Percentiles rank a stretch among this genome's conserved stretches.
These are phyloP conservation scores for Prunus yedoensis DNA, from an alignment of 331 rosid genomes.

Conservation along the genomic window DNA sequence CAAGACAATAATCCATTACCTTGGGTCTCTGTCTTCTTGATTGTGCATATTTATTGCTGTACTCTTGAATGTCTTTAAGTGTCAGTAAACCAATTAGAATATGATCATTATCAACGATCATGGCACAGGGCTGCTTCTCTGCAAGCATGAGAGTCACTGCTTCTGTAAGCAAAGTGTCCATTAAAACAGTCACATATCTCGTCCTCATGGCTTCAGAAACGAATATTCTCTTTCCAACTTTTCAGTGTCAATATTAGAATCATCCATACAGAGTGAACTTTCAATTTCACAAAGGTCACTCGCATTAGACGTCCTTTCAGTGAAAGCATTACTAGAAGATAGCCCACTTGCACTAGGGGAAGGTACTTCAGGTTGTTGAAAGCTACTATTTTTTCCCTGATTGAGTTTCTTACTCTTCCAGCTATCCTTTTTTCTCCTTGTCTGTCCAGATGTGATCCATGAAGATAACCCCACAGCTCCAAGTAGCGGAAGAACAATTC, in stretches of 20 bases:
- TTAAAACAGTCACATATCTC: conserved; percentile 59
- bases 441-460: conserved; percentile 80
- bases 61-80: conserved; percentile 69
- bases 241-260: conserved; percentile 39
- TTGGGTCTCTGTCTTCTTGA: conserved; percentile 51
- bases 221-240: conserved; percentile 41
- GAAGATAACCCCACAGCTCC: conserved; percentile 94
- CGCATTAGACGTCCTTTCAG: conserved; percentile 15
- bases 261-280: conserved; percentile 60
- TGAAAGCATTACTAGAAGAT: conserved; percentile 31
- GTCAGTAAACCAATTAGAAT: conserved; percentile 74
- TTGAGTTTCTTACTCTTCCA: conserved; percentile 30
- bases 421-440: conserved; percentile 49
- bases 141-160: conserved; percentile 79
- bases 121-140: conserved; percentile 85
- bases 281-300: conserved; percentile 66
- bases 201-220: conserved; percentile 94
- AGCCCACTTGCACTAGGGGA: conserved; percentile 31
- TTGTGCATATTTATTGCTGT: conserved; percentile 46
- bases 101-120: conserved; percentile 63
- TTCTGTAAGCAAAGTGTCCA: conserved; percentile 62
- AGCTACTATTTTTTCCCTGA: conserved; percentile 22
- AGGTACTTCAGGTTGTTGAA: conserved; percentile 37
- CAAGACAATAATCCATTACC: conserved; percentile 37
- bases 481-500: conserved; percentile 84